Base-by-base conservation (phyloP, 352 stramenopile species). In the Phytopythium chamaehyphon region DNA sequence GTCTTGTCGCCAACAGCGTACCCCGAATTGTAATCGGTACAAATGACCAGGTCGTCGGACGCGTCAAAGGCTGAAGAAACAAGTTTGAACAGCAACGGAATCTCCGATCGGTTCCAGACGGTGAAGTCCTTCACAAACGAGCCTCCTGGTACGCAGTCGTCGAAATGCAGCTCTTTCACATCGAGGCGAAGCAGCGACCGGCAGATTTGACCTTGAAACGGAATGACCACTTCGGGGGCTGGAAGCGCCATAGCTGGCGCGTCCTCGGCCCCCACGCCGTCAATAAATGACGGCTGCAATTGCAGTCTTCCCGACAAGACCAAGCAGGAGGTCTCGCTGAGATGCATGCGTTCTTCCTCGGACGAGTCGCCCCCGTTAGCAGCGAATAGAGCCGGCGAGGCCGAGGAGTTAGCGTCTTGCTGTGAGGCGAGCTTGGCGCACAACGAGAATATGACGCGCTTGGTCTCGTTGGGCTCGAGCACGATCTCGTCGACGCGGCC, bases 91-190 rank as follows among this genome's bases (percentile, higher is more conserved):
- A 94, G 56, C 42, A 95, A 69, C 12, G 83, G 86, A 44, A 94
- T 95, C 60, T 95, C 86, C 0, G 86, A 94, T 5, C 86, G 83
- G 26, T 95, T 95, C 86, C 86, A 95, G 15, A 95, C 81, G 2
- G 86, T 94, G 22, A 95, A 94, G 54, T 95, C 86, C 51, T 95
- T 95, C 7, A 94, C 86, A 39, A 93, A 95, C 18, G 86, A 92
- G 0, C 84, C 84, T 14, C 78, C 80, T 3, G 86, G 86, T 3
- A 95, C 80, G 22, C 86, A 95, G 57, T 94, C 86, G 31, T 95
- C 86, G 47, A 95, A 95, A 59, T 94, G 86, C 11, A 95, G 64
- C 48, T 95, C 86, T 55, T 93, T 92, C 23, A 94, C 76, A 57
- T 95, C 86, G 24, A 95, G 55, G 10, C 86, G 71, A 56, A 95